These are phyloP conservation scores for Rhodotorula sp. DNA, from an alignment of 1,284 basidiomycete genomes.

Conservation along the genomic window DNA sequence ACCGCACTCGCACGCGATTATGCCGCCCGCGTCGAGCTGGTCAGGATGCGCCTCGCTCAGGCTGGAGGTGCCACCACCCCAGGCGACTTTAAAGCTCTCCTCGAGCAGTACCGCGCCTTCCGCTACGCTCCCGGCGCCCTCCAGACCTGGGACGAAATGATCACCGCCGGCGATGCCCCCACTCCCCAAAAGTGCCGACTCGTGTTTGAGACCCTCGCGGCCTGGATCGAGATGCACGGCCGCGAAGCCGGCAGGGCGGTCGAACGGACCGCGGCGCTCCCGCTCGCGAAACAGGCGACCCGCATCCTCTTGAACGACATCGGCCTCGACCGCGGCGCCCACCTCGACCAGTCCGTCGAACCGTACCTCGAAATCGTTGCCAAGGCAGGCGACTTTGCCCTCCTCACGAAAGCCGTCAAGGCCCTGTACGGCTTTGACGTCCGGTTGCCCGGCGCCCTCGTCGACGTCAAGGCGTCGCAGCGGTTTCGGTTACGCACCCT, in stretches of 20 bases:
- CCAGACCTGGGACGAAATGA: constrained; percentile 33
- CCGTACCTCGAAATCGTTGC: constrained; percentile 25
- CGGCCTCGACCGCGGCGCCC: neutral
- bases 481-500: constrained; percentile 5
- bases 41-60: constrained; percentile 21
- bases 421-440: constrained; percentile 36
- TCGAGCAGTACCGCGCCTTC: constrained; percentile 25
- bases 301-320: constrained; percentile 21
- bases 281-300: constrained; percentile 11
- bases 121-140: constrained; percentile 29
- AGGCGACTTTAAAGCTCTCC: constrained; percentile 21
- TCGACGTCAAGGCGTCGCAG: constrained; percentile 2
- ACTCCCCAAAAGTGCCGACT: neutral
- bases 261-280: constrained; percentile 23
- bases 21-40: constrained; percentile 22
- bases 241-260: constrained; percentile 15
- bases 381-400: constrained; percentile 23
- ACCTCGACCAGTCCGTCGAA: constrained; percentile 19
- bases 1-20: constrained; percentile 13
- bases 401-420: constrained; percentile 25
- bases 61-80: constrained; percentile 16
- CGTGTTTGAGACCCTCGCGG: constrained; percentile 27
- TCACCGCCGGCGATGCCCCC: neutral
- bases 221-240: constrained; percentile 36
- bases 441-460: constrained; percentile 25